Evolutionary conservation across 2,329 filamentous ascomycete species (phyloP).

Genomic region (Monilinia laxa): DNA sequence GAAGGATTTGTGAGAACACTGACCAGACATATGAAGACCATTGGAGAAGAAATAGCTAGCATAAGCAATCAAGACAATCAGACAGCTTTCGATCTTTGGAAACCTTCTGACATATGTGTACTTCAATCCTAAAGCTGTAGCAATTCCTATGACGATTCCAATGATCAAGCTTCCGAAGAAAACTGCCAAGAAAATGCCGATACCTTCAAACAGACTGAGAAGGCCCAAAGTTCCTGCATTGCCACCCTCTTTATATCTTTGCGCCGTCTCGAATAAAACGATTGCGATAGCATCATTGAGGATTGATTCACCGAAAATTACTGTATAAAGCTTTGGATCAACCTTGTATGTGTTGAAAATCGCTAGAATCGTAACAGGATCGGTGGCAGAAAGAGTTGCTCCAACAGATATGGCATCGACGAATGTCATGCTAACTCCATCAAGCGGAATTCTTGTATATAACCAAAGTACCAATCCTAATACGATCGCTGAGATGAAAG

Average conservation of each 20-base stretch:
- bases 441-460: constrained; percentile 83
- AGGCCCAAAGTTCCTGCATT: constrained; percentile 69
- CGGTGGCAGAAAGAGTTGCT: constrained; percentile 92
- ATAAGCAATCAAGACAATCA: constrained; percentile 92
- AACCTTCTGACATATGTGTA: constrained; percentile 91
- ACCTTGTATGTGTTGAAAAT: constrained; percentile 99
- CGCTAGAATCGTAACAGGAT: constrained; percentile 94
- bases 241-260: constrained; percentile 79
- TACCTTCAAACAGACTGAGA: constrained; percentile 82
- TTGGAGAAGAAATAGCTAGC: constrained; percentile 98
- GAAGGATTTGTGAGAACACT: constrained; percentile 39
- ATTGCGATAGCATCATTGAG: constrained; percentile 98
- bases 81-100: constrained; percentile 94
- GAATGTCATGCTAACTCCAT: constrained; percentile 82
- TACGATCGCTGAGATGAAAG: constrained; percentile 94
- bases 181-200: constrained; percentile 90
- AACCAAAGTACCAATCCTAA: constrained; percentile 85
- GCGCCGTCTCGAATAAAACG: constrained; percentile 96
- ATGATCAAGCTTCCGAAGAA: constrained; percentile 95
- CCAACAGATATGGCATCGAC: constrained; percentile 96
- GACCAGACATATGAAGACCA: constrained; percentile 92
- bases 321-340: constrained; percentile 95
- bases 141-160: constrained; percentile 82
- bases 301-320: constrained; percentile 98
- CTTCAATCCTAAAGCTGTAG: constrained; percentile 84